Conservation (phyloP, 2,329 filamentous ascomycete genomes). For the Chaetomium sp. region DNA sequence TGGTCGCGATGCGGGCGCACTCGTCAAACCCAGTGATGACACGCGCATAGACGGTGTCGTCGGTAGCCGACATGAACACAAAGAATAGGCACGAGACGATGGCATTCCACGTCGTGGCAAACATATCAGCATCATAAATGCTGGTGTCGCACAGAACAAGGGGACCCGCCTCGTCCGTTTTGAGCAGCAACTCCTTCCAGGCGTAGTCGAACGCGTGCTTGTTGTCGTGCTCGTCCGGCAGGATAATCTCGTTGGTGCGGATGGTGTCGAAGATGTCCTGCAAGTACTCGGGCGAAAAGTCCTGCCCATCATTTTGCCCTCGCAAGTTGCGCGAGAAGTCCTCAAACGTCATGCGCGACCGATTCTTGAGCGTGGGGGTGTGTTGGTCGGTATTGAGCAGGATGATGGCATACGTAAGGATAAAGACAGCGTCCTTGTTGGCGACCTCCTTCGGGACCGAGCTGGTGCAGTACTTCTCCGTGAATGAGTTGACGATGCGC, state of each 20-base stretch:
- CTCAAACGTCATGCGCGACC: constrained; percentile 75
- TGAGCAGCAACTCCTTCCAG: constrained; percentile 88
- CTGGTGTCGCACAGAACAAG: constrained; percentile 82
- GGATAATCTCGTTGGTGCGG: constrained; percentile 86
- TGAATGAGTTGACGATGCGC: constrained; percentile 80
- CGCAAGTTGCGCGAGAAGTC: constrained; percentile 87
- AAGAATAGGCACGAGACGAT: constrained; percentile 93
- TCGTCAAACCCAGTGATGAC: constrained; percentile 95
- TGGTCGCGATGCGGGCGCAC: constrained; percentile 85
- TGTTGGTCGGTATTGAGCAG: constrained; percentile 97
- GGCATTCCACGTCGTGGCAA: constrained; percentile 89
- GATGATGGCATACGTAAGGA: constrained; percentile 93
- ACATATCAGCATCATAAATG: constrained; percentile 96
- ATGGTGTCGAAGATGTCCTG: constrained; percentile 87
- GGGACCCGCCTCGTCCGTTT: constrained; percentile 68
- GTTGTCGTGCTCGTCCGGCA: constrained; percentile 96
- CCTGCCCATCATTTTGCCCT: constrained; percentile 76
- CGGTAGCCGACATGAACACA: constrained; percentile 97
- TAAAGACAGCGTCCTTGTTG: constrained; percentile 80
- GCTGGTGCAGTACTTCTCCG: constrained; percentile 72
- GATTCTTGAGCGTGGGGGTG: constrained; percentile 76
- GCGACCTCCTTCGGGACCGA: constrained; percentile 67
- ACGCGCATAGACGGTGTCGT: constrained; percentile 89
- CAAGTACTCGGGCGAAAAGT: constrained; percentile 80
- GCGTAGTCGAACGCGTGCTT: constrained; percentile 95